A percentile compares a stretch with the other conserved stretches of the same genome.
These are phyloP conservation scores for Fusarium miscanthi DNA, from an alignment of 2,329 filamentous ascomycete genomes.

Conservation along the genomic window DNA sequence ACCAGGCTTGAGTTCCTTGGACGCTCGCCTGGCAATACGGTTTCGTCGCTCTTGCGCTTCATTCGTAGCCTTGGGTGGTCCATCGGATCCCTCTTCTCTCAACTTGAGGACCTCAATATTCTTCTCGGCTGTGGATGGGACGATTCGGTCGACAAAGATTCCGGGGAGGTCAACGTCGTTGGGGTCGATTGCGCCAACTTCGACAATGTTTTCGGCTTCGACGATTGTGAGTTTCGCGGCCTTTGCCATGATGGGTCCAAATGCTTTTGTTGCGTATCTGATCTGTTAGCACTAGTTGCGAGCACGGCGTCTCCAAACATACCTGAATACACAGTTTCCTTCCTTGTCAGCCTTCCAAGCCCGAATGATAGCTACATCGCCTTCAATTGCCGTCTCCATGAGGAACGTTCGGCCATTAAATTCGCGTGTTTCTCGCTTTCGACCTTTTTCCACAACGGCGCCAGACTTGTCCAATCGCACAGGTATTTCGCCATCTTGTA, in stretches of 20 bases:
- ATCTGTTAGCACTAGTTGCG: not conserved
- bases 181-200: constrained; percentile 76
- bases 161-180: constrained; percentile 82
- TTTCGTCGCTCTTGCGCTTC: constrained; percentile 68
- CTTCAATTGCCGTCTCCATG: constrained; percentile 80
- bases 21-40: constrained; percentile 80
- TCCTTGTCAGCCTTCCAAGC: constrained; percentile 81
- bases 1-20: constrained; percentile 83
- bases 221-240: constrained; percentile 82
- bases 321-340: constrained; percentile 84
- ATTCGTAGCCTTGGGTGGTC: constrained; percentile 55
- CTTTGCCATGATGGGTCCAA: constrained; percentile 82
- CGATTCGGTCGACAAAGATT: constrained; percentile 84
- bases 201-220: constrained; percentile 86
- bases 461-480: constrained; percentile 69
- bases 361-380: constrained; percentile 81
- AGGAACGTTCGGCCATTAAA: constrained; percentile 80
- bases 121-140: constrained; percentile 78
- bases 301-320: no score
- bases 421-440: constrained; percentile 74
- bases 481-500: constrained; percentile 76
- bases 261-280: constrained; percentile 78
- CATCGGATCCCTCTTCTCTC: constrained; percentile 55
- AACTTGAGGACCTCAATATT: constrained; percentile 76
- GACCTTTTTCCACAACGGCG: constrained; percentile 70